Conservation (phyloP, 805 yeast species). For the Candida methanosorbosa region DNA sequence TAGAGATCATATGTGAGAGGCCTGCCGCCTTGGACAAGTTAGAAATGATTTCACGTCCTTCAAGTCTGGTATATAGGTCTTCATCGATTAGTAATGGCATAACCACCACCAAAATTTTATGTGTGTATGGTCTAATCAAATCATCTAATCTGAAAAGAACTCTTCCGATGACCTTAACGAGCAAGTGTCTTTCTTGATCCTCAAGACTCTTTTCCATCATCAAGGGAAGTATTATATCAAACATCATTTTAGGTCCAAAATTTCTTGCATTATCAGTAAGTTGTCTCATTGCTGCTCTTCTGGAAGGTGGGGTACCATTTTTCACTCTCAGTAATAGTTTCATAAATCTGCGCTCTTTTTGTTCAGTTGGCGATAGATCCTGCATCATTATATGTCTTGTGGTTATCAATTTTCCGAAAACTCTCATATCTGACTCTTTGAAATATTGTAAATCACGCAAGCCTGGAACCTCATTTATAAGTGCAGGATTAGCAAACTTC, state of each 20-base stretch:
- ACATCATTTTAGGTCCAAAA: conserved; percentile 63
- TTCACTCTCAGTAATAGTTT: conserved; percentile 59
- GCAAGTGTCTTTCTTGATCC: conserved; percentile 74
- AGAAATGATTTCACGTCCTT: conserved; percentile 73
- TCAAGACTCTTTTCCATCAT: conserved; percentile 63
- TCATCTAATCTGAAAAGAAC: conserved; percentile 59
- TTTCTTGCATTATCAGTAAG: conserved; percentile 53
- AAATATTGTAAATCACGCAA: conserved; percentile 58
- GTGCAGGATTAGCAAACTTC: conserved; percentile 22
- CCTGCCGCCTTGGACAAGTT: conserved; percentile 79
- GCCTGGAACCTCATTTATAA: conserved; percentile 54
- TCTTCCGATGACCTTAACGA: conserved; percentile 70
- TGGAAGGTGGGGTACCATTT: conserved; percentile 61
- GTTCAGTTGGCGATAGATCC: conserved; percentile 40
- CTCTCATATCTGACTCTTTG: conserved; percentile 61
- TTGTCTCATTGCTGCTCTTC: conserved; percentile 63
- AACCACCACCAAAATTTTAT: conserved; percentile 60
- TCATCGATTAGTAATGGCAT: conserved; percentile 78
- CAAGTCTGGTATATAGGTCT: conserved; percentile 62
- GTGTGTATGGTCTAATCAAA: conserved; percentile 62
- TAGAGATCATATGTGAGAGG: conserved; percentile 66
- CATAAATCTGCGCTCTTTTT: conserved; percentile 52
- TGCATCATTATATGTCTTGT: conserved; percentile 22
- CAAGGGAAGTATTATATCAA: conserved; percentile 68
- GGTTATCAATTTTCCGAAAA: conserved; percentile 53